Evolutionary conservation across 805 yeast species (phyloP).

Genomic region (Barnettozyma populi): DNA sequence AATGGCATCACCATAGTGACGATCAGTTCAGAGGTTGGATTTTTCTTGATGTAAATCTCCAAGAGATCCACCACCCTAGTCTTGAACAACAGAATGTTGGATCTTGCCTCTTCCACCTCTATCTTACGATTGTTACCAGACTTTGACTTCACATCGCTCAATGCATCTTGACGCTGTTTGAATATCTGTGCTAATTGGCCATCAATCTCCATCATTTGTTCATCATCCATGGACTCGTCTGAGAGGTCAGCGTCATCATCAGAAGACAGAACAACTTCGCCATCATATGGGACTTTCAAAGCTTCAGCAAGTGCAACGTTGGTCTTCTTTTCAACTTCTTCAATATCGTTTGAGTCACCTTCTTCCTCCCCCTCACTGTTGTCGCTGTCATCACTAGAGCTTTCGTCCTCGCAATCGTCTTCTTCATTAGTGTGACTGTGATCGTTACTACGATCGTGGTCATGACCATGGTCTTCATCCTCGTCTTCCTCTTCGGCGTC

Average conservation of each 20-base stretch:
- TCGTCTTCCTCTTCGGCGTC: slow-evolving; percentile 32
- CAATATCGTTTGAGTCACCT: slow-evolving; percentile 25
- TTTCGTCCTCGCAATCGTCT: slow-evolving; percentile 26
- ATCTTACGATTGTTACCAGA: slow-evolving; percentile 64
- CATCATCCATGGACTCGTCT: slow-evolving; percentile 90
- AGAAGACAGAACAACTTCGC: slow-evolving; percentile 34
- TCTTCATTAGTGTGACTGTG: slow-evolving; percentile 27
- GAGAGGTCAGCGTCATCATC: slow-evolving; percentile 50
- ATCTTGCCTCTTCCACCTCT: slow-evolving; percentile 74
- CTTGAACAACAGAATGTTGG: slow-evolving; percentile 74
- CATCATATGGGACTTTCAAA: slow-evolving; percentile 53
- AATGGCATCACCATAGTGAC: slow-evolving; percentile 49
- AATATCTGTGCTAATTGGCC: slow-evolving; percentile 78
- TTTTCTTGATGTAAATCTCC: slow-evolving; percentile 48
- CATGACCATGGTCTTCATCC: slow-evolving; percentile 28
- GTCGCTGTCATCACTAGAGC: slow-evolving; percentile 27
- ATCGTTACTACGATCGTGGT: slow-evolving; percentile 22
- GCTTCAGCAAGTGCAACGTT: slow-evolving; percentile 66
- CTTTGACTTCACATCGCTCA: slow-evolving; percentile 42
- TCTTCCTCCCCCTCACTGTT: slow-evolving; percentile 28
- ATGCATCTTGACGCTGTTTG: slow-evolving; percentile 70
- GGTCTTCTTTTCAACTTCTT: slow-evolving; percentile 47
- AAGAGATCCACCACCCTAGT: slow-evolving; percentile 72
- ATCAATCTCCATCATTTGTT: slow-evolving; percentile 93
- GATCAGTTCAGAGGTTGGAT: slow-evolving; percentile 28